A percentile compares a stretch with the other conserved stretches of the same genome.
Evolutionary conservation across 1,139 yeast genomes (phyloP).

Genomic region (Hansenula anomala): DNA sequence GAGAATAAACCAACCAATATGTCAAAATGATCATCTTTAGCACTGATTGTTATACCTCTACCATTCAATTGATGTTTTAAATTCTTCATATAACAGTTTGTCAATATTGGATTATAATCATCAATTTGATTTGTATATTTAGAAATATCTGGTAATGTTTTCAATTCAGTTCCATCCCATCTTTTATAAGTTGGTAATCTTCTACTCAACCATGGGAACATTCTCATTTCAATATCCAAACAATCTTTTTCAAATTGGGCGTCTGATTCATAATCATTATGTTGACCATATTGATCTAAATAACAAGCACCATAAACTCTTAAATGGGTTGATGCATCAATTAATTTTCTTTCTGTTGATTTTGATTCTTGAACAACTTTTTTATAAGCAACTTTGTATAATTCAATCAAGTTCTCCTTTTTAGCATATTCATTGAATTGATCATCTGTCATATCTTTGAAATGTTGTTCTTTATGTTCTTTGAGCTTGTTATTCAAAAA

Average conservation of each 20-base stretch:
- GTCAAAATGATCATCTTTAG: slow-evolving; percentile 33
- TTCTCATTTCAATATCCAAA: slow-evolving; percentile 30
- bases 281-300: slow-evolving; percentile 23
- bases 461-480: not conserved
- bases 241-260: slow-evolving; percentile 14
- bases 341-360: slow-evolving; percentile 20
- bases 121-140: not conserved
- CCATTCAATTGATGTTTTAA: slow-evolving; percentile 36
- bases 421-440: slow-evolving; percentile 2
- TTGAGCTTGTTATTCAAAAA: slow-evolving; percentile 2
- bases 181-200: slow-evolving; percentile 32
- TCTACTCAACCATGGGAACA: slow-evolving; percentile 37
- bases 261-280: slow-evolving; percentile 2
- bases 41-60: slow-evolving; percentile 41
- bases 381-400: slow-evolving; percentile 2
- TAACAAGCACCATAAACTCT: slow-evolving; percentile 39
- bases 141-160: not conserved
- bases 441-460: not conserved
- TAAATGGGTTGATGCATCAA: slow-evolving; percentile 32
- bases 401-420: slow-evolving; percentile 1
- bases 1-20: slow-evolving; percentile 36
- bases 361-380: slow-evolving; percentile 1
- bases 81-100: slow-evolving; percentile 23
- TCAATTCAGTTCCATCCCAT: slow-evolving; percentile 30
- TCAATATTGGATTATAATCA: not conserved